Base-by-base conservation (phyloP, 2,329 filamentous ascomycete genomes). In the Fusarium buharicum region DNA sequence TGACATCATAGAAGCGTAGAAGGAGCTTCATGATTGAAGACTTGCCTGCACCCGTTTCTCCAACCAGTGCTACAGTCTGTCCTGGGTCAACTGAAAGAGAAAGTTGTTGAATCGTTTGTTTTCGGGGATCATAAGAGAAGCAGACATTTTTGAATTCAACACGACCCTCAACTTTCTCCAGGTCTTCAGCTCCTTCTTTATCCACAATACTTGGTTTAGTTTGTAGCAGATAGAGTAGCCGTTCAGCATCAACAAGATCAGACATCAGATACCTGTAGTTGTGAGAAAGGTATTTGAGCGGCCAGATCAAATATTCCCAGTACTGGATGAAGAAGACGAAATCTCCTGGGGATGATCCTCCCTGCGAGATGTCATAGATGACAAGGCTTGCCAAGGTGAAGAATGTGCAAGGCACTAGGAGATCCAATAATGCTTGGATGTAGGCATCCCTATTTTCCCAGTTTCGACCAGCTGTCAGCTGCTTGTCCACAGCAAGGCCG, bases 271-370 rank as follows among this genome's bases (percentile, higher is more conserved):
- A 57, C 3, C 66, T 63, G 11, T 74, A 70, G 7, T 70, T 68
- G 43, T 66, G 66, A 9, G 69, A 70, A 4, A 76, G 70, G 18
- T 69, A 75, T 63, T 70, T 69, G 69, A 79, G 64, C 1, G 76
- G 76, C 46, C 59, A 84, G 59, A 72, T 81, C 73, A 68, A 61
- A 13, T 68, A 66, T 7, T 76, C 74, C 88, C 88, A 91, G 72
- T 90, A 91, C 30, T 84, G 81, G 14, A 89, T 77, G 22, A 91
- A 74, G 16, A 87, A 86, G 5, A 90, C 84, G 59, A 91, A 87
- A 56, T 71, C 69, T 1, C 69, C 69, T 0, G 69, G 51, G 0
- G 66, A 49, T 0, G 67, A 62, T 3, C 34, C 36, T 9, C 64
- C 66, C 7, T 62, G 45, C 1, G 58, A 67, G 14, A 72, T 50